Evolutionary conservation across 202 grass and related monocot species (phyloP).

Genomic region (Dendrocalamus latiflorus): DNA sequence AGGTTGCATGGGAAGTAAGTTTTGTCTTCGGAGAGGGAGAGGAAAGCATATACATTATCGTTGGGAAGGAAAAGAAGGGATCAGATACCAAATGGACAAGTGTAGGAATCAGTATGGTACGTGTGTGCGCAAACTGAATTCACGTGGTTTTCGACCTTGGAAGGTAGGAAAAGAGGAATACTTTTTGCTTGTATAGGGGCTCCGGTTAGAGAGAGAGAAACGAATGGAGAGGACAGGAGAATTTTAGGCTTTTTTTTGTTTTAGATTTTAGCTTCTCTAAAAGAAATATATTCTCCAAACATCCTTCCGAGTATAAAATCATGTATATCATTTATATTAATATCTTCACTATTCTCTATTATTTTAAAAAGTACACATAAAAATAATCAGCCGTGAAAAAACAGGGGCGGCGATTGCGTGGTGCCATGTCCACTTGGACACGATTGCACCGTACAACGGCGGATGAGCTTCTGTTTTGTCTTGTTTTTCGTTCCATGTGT

Average conservation of each 20-base stretch:
- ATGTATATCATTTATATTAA: too few species aligned
- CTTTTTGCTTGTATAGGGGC: neutral
- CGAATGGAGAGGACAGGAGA: too few species aligned
- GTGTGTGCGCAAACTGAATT: neutral
- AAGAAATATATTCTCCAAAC: too few species aligned
- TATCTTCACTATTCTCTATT: too few species aligned
- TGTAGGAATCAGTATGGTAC: neutral
- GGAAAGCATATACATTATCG: constrained; percentile 33
- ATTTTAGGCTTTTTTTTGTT: too few species aligned
- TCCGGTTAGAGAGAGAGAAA: too few species aligned
- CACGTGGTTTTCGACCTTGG: constrained; percentile 28
- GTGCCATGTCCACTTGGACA: neutral
- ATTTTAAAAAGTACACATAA: too few species aligned
- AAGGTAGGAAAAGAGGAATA: constrained; percentile 26
- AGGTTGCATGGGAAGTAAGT: constrained; percentile 4
- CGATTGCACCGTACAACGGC: neutral
- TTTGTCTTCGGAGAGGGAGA: neutral
- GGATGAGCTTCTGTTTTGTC: constrained; percentile 6
- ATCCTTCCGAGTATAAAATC: too few species aligned
- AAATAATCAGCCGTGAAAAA: too few species aligned
- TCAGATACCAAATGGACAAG: constrained; percentile 25
- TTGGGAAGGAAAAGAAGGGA: constrained; percentile 20
- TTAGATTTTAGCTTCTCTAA: too few species aligned
- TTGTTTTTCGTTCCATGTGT: neutral
- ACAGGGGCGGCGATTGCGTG: neutral